Conservation (phyloP, 805 yeast species). For the Candida peoriensis region DNA sequence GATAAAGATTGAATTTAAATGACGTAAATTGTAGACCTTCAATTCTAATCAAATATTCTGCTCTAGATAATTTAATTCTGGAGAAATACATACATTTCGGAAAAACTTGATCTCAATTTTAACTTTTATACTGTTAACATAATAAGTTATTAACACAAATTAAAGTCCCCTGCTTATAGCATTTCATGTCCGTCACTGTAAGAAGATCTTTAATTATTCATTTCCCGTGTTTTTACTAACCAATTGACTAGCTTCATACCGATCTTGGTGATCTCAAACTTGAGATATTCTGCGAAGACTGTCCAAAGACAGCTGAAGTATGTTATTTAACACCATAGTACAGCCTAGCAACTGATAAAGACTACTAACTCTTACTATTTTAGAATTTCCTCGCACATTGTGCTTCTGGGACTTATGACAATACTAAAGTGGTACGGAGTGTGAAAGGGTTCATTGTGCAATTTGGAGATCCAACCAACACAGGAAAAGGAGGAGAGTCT, state of each 20-base stretch:
- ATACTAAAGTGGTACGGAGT: constrained; percentile 66
- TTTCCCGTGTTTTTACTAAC: constrained; percentile 1
- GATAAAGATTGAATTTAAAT: no score
- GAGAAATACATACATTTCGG: no score
- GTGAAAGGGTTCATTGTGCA: constrained; percentile 72
- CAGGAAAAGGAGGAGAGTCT: constrained; percentile 79
- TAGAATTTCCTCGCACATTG: constrained; percentile 42
- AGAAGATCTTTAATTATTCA: not conserved
- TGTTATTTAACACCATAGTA: constrained; percentile 5
- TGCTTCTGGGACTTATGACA: constrained; percentile 37
- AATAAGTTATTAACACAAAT: no score
- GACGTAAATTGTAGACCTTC: no score
- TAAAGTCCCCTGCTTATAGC: no score
- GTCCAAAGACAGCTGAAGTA: constrained; percentile 35
- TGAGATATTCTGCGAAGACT: constrained; percentile 33
- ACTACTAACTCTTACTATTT: constrained; percentile 4
- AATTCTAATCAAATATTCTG: no score
- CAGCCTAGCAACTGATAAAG: not conserved
- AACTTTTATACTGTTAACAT: no score
- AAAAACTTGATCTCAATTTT: no score
- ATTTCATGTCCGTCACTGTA: constrained; percentile 23
- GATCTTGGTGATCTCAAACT: constrained; percentile 34
- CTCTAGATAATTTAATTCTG: no score
- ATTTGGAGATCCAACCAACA: constrained; percentile 79
- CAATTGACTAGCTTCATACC: constrained; percentile 28